These are phyloP conservation scores for Thermoascus crustaceus DNA, from an alignment of 2,329 filamentous ascomycete genomes.

Conservation along the genomic window DNA sequence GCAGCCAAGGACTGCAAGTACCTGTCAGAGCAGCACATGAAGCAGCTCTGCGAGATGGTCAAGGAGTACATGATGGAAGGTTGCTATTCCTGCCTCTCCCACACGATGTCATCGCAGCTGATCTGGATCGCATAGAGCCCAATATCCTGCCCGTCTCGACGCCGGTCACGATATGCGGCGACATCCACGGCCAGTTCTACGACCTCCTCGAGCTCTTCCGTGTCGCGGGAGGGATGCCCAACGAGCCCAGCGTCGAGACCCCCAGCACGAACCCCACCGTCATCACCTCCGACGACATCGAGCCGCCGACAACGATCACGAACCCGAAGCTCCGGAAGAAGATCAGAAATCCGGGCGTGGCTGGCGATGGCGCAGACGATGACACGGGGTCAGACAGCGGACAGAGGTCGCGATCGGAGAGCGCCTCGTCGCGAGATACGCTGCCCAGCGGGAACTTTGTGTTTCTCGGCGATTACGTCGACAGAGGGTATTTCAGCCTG, in stretches of 20 bases:
- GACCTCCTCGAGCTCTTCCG: conserved; percentile 94
- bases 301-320: conserved; percentile 81
- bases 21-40: conserved; percentile 93
- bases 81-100: conserved; percentile 32
- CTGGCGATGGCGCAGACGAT: conserved; percentile 23
- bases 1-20: conserved; percentile 97
- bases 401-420: conserved; percentile 20
- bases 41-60: conserved; percentile 95
- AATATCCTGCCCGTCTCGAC: conserved; percentile 98
- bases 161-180: conserved; percentile 92
- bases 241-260: conserved; percentile 62
- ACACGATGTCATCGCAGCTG: conserved; percentile 8
- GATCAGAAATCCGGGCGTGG: conserved; percentile 48
- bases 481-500: conserved; percentile 65
- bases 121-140: conserved; percentile 56
- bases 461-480: conserved; percentile 66
- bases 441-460: conserved; percentile 60
- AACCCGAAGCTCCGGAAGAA: conserved; percentile 82
- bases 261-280: conserved; percentile 62
- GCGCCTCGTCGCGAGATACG: conserved; percentile 19
- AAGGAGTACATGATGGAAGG: conserved; percentile 99
- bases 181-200: conserved; percentile 98
- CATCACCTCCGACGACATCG: conserved; percentile 85
- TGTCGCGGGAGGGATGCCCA: conserved; percentile 93
- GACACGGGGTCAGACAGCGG: conserved; percentile 14